Percentiles rank a stretch among this genome's conserved stretches.
phyloP scores from a whole-genome alignment of 140 eudicot species.

The Anethum foeniculum region DNA sequence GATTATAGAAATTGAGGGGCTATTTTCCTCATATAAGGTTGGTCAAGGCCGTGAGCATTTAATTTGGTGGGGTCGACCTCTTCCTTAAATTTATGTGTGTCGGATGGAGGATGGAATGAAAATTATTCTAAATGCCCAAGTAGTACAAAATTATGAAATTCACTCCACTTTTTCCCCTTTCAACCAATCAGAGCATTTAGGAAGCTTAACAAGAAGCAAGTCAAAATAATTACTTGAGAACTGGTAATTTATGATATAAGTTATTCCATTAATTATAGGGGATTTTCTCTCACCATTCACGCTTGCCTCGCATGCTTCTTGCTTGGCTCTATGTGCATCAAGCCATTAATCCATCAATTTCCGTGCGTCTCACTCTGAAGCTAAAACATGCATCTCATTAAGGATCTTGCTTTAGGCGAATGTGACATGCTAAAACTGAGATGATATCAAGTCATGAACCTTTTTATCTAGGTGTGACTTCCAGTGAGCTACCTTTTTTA shows the following conservation, averaged over 20 bases:
- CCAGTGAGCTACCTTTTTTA: no score
- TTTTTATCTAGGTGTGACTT: not conserved
- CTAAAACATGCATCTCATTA: not conserved
- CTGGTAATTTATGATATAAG: not conserved
- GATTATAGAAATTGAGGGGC: not conserved
- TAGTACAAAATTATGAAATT: not conserved
- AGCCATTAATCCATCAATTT: not conserved
- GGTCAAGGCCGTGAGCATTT: not conserved
- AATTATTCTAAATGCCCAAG: not conserved
- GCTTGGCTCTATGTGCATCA: not conserved
- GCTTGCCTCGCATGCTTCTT: not conserved
- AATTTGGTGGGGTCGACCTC: not conserved
- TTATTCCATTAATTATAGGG: not conserved
- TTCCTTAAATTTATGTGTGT: not conserved
- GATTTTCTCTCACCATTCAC: not conserved
- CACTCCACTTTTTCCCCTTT: not conserved
- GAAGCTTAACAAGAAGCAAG: not conserved
- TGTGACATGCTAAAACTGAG: not conserved
- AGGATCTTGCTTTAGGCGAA: not conserved
- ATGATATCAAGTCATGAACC: not conserved
- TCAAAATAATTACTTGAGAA: not conserved
- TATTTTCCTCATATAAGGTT: not conserved
- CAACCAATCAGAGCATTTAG: not conserved
- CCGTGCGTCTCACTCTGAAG: not conserved
- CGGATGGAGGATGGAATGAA: not conserved